Conservation (phyloP, 2,329 filamentous ascomycete species). For the Beauveria australis region DNA sequence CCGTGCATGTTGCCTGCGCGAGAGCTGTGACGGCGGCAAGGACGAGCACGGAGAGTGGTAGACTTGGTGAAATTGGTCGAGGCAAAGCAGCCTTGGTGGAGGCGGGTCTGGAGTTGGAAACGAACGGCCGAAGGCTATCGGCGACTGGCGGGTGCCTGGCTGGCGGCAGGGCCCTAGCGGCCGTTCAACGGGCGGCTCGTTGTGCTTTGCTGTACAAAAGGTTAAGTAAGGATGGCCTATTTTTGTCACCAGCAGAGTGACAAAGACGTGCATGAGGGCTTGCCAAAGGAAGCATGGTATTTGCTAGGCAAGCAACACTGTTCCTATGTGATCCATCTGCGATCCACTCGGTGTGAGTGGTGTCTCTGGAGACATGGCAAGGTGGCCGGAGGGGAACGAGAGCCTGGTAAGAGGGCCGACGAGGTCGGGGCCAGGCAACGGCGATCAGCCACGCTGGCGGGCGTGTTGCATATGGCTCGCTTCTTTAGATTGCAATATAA, state of each 20-base stretch:
- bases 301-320: background rate
- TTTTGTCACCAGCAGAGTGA: background rate
- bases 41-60: background rate
- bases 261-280: slow-evolving; percentile 4
- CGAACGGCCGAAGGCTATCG: slow-evolving; percentile 3
- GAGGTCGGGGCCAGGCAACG: background rate
- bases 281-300: background rate
- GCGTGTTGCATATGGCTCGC: background rate
- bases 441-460: background rate
- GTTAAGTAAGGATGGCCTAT: background rate
- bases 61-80: background rate
- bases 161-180: background rate
- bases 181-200: slow-evolving; percentile 3
- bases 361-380: background rate
- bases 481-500: slow-evolving; percentile 1
- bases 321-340: background rate
- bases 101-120: background rate
- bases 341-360: slow-evolving; percentile 1
- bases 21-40: background rate
- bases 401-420: background rate
- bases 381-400: background rate
- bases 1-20: background rate
- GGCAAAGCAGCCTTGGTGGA: background rate
- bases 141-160: slow-evolving; percentile 6
- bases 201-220: background rate